A percentile compares a stretch with the other conserved stretches of the same genome.
These are phyloP conservation scores for Scheffersomyces insectosa DNA, from an alignment of 1,139 yeast genomes.

Conservation along the genomic window DNA sequence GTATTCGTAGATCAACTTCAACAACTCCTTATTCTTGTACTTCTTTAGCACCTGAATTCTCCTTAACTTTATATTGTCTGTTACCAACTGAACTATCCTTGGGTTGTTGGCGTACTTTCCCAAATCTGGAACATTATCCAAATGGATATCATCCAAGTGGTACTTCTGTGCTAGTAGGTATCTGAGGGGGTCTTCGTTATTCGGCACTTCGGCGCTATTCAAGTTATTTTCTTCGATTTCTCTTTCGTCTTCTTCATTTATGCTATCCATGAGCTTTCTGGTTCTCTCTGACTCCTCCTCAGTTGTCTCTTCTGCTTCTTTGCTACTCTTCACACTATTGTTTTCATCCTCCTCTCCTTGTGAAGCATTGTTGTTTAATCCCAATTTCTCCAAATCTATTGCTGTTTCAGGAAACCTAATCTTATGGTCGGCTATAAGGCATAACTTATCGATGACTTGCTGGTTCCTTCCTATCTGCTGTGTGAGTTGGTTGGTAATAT, in stretches of 20 bases:
- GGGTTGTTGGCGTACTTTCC: constrained; percentile 10
- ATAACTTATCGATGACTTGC: constrained; percentile 20
- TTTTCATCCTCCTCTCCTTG: neutral
- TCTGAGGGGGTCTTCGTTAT: constrained; percentile 12
- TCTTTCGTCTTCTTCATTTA: constrained; percentile 3
- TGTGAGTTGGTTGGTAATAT: constrained; percentile 22
- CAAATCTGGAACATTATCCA: constrained; percentile 2
- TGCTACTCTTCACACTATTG: neutral
- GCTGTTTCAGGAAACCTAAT: constrained; percentile 21
- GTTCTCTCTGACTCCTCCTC: neutral
- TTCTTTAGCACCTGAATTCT: constrained; percentile 18
- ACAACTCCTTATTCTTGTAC: constrained; percentile 23
- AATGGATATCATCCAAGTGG: constrained; percentile 10
- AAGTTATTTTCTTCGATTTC: constrained; percentile 1
- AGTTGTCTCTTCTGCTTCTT: neutral
- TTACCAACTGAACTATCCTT: constrained; percentile 18
- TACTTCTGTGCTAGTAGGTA: constrained; percentile 17
- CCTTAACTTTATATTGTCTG: constrained; percentile 28
- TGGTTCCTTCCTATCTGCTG: constrained; percentile 28
- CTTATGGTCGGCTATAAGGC: constrained; percentile 24
- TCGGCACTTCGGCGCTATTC: neutral
- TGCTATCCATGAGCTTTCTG: neutral
- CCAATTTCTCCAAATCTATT: neutral
- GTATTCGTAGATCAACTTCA: constrained; percentile 25
- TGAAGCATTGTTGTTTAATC: neutral